Evolutionary conservation across 768 basidiomycete species (phyloP).

Genomic region (Lentinula guzmanii): DNA sequence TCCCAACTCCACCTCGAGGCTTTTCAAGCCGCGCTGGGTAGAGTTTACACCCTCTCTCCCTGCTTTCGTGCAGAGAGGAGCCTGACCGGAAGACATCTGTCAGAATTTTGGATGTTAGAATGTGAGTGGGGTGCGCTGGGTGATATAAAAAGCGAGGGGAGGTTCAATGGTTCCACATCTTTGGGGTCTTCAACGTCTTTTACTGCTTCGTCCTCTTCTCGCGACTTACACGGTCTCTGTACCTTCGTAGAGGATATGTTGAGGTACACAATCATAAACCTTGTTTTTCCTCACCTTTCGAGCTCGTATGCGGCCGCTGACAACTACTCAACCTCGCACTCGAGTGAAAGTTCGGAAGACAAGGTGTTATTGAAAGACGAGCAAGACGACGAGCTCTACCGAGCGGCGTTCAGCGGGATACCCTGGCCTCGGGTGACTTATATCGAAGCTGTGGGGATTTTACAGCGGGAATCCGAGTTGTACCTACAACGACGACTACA

Average conservation of each 20-base stretch:
- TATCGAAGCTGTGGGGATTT: slow-evolving; percentile 60
- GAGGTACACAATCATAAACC: slow-evolving; percentile 17
- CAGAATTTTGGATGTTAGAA: slow-evolving; percentile 99
- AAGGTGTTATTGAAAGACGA: no score
- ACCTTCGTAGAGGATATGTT: slow-evolving; percentile 49
- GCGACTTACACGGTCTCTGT: slow-evolving; percentile 12
- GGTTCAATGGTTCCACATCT: no score
- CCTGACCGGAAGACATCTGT: slow-evolving; percentile 84
- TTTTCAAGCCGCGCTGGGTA: slow-evolving; percentile 66
- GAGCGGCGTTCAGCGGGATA: not conserved
- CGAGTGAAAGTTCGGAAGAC: no score
- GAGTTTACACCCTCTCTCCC: slow-evolving; percentile 90
- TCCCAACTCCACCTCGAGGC: slow-evolving; percentile 95
- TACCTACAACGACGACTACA: not conserved
- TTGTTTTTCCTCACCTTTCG: not conserved
- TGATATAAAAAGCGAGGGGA: no score
- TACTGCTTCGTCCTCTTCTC: not conserved
- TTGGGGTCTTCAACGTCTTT: not conserved
- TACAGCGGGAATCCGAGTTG: slow-evolving; percentile 23
- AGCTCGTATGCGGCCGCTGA: no score
- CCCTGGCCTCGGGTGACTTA: slow-evolving; percentile 76
- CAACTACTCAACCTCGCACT: no score
- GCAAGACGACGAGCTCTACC: not conserved
- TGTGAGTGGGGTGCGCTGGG: slow-evolving; percentile 61
- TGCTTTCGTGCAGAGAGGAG: slow-evolving; percentile 93